These are phyloP conservation scores for Rubia balearica DNA, from an alignment of 305 asterid species.

Conservation along the genomic window DNA sequence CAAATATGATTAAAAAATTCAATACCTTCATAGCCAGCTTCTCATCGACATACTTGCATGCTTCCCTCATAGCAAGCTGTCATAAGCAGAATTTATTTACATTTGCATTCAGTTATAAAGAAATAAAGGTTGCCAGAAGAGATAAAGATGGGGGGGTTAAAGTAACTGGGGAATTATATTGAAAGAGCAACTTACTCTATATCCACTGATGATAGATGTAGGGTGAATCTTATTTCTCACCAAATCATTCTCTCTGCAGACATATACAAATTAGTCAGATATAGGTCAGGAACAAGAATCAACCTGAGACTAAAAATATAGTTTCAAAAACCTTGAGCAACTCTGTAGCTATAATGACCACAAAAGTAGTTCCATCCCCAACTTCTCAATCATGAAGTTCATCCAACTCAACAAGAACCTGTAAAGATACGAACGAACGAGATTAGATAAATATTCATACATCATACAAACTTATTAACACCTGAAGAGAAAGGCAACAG, in stretches of 20 bases:
- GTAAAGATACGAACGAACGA: background rate
- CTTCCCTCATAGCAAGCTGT: constrained; percentile 90
- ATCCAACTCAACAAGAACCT: constrained; percentile 98
- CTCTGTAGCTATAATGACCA: constrained; percentile 66
- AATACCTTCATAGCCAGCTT: constrained; percentile 67
- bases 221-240: constrained; percentile 94
- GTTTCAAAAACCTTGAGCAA: constrained; percentile 61
- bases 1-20: background rate
- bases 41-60: constrained; percentile 73
- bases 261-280: constrained; percentile 3
- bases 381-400: constrained; percentile 98
- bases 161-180: background rate
- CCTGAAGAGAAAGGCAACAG: background rate
- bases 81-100: constrained; percentile 9
- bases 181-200: constrained; percentile 46
- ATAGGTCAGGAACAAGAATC: constrained; percentile 2
- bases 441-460: background rate
- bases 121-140: background rate
- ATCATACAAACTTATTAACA: background rate
- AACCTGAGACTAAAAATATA: background rate
- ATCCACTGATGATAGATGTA: constrained; percentile 92
- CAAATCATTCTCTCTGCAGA: constrained; percentile 85
- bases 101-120: background rate
- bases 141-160: too few species aligned
- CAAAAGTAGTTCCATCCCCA: constrained; percentile 98